A percentile compares a stretch with the other conserved stretches of the same genome.
Conservation (phyloP, 2,329 filamentous ascomycete species). For the Drechslerella stenobrocha region DNA sequence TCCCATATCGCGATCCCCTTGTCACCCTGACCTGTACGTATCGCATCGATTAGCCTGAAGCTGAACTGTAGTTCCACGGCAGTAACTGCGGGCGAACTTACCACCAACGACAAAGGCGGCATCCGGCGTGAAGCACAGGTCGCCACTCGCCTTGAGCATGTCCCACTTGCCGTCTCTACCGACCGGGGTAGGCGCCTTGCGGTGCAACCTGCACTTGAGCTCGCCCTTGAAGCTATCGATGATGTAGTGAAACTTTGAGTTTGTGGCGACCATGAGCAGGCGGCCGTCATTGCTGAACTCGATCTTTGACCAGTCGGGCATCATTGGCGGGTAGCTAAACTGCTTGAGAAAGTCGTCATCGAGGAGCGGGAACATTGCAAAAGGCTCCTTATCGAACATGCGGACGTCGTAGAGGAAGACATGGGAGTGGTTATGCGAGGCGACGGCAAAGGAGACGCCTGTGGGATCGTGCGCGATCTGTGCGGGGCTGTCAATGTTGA, state of each 20-base stretch:
- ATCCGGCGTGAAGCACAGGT: conserved; percentile 87
- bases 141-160: conserved; percentile 66
- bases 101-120: conserved; percentile 86
- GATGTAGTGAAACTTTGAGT: conserved; percentile 81
- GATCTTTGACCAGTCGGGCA: conserved; percentile 76
- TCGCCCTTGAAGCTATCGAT: conserved; percentile 89
- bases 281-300: conserved; percentile 98
- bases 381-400: conserved; percentile 90
- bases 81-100: conserved; percentile 54
- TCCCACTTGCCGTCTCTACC: conserved; percentile 51
- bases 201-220: conserved; percentile 65
- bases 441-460: conserved; percentile 86
- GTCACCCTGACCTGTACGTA: conserved; percentile 58
- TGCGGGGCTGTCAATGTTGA: conserved; percentile 78
- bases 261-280: conserved; percentile 78
- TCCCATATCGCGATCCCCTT: conserved; percentile 86
- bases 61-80: too few species aligned
- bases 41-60: background rate
- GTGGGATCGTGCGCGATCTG: conserved; percentile 90
- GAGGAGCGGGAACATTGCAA: conserved; percentile 79
- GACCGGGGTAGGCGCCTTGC: conserved; percentile 59
- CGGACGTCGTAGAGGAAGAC: conserved; percentile 89
- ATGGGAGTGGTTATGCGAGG: conserved; percentile 74
- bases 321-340: conserved; percentile 55
- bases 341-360: conserved; percentile 57